Base-by-base conservation (phyloP, 306 rosid species). In the Sechiopsis laciniata region DNA sequence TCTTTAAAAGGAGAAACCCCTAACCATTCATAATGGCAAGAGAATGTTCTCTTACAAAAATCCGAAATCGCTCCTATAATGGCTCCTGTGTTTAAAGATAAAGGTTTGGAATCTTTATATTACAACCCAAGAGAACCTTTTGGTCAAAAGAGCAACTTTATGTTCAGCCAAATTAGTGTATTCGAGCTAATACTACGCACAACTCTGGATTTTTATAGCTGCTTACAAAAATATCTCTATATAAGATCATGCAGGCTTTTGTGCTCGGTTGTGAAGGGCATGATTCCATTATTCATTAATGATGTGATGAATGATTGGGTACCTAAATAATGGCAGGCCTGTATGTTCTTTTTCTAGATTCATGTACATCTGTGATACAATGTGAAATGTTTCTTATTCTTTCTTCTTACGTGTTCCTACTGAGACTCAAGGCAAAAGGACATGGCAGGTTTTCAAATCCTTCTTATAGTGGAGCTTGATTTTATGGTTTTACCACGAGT, bases 71-170 rank as follows among this genome's bases (percentile, higher is more conserved):
- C 17, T 12, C 17, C 55, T 14, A 3, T 52, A 14, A 2, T 52
- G 17, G 55, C 55, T 37, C 42, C 60, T 51, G 78, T 29, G 22
- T 71, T 29, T 56, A 54, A 64, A 77, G 71, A 63, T 55, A 45
- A 70, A 55, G 35, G 58, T 48, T 42, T 69, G 74, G 76, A 87
- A 74, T 57, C 68, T 73, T 26, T 70, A 72, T 64, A 58, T 69
- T 57, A 78, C 64, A 63, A 15, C n/a, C 56, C 74, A 46, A 42
- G 76, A 64, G 75, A 63, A 57, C 45, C 70, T 52, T 52, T 66
- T 72, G 64, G 75, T 73, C 46, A 55, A 70, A 77, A 73, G 24
- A 42, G 63, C 67, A 55, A 59, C 16, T 55, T 55, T 56, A 75
- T 60, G 74, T 75, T 71, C 55, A 66, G 58, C 37, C 69, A 65